Evolutionary conservation across 805 yeast genomes (phyloP).

Genomic region (Phaffomyces opuntiae): DNA sequence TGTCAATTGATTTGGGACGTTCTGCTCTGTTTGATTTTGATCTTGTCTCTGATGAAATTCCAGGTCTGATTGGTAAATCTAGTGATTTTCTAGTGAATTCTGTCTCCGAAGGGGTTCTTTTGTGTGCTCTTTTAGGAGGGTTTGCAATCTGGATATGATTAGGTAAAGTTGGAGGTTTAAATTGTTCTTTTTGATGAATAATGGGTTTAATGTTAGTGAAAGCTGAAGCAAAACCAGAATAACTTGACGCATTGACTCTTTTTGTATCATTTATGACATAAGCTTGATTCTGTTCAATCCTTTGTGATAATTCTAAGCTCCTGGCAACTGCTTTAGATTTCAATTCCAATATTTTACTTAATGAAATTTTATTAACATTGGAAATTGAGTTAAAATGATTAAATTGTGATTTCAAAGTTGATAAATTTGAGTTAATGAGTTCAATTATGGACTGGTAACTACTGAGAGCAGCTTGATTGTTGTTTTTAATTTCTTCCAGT

Average conservation of each 20-base stretch:
- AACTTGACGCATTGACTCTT: slow-evolving; percentile 16
- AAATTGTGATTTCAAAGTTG: not conserved
- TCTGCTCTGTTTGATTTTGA: slow-evolving; percentile 9
- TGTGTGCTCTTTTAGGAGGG: not conserved
- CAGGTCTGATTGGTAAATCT: slow-evolving; percentile 13
- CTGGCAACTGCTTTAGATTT: slow-evolving; percentile 14
- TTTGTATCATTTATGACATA: slow-evolving; percentile 11
- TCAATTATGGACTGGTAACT: slow-evolving; percentile 12
- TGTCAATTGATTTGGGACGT: slow-evolving; percentile 21
- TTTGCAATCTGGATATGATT: not conserved
- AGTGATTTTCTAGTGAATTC: slow-evolving; percentile 7
- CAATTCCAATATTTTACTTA: slow-evolving; percentile 13
- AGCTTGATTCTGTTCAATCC: slow-evolving; percentile 9
- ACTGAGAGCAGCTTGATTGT: slow-evolving; percentile 10
- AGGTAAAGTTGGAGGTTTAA: not conserved
- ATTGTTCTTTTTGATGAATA: not conserved
- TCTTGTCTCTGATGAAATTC: slow-evolving; percentile 1
- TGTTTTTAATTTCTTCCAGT: slow-evolving; percentile 19
- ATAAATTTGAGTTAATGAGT: slow-evolving; percentile 7
- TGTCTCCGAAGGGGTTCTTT: not conserved
- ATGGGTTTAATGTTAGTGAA: slow-evolving; percentile 5
- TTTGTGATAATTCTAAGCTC: slow-evolving; percentile 7
- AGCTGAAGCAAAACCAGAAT: slow-evolving; percentile 21
- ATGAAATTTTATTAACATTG: slow-evolving; percentile 10
- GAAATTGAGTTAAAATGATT: slow-evolving; percentile 3